A percentile compares a stretch with the other conserved stretches of the same genome.
Conservation (phyloP, 2,329 filamentous ascomycete species). For the Hysterium pulicare region DNA sequence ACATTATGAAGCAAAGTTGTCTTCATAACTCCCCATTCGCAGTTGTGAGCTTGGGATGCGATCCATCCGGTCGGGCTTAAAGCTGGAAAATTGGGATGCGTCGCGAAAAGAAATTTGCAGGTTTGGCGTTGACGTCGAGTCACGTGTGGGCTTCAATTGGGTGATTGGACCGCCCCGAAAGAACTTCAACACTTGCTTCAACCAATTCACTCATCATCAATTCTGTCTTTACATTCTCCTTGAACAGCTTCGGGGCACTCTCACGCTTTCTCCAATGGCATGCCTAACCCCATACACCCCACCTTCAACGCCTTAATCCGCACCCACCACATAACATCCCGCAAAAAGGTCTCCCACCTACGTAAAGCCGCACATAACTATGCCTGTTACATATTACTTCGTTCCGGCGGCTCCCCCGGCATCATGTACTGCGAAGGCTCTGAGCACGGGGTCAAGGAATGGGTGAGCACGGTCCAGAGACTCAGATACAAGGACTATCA, state of each 20-base stretch:
- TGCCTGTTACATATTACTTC: conserved; percentile 62
- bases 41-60: conserved; percentile 10
- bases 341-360: conserved; percentile 66
- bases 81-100: conserved; percentile 12
- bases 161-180: too few species aligned
- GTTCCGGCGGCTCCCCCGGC: conserved; percentile 66
- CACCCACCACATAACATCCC: conserved; percentile 78
- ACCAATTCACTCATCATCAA: too few species aligned
- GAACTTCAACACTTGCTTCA: too few species aligned
- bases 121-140: neutral
- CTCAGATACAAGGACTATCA: conserved; percentile 72
- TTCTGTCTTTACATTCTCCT: too few species aligned
- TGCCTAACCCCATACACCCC: conserved; percentile 7
- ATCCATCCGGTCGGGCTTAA: conserved; percentile 27
- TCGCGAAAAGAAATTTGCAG: conserved; percentile 4
- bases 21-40: conserved; percentile 35
- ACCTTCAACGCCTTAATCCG: conserved; percentile 63
- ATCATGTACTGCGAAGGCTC: conserved; percentile 74
- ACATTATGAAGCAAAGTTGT: conserved; percentile 28
- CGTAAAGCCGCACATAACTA: conserved; percentile 61
- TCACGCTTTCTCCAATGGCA: too few species aligned
- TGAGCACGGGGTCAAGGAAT: conserved; percentile 55
- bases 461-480: conserved; percentile 59
- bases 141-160: neutral
- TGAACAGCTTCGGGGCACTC: too few species aligned